Base-by-base conservation (phyloP, 2,329 filamentous ascomycete species). In the Lachnellula arida region DNA sequence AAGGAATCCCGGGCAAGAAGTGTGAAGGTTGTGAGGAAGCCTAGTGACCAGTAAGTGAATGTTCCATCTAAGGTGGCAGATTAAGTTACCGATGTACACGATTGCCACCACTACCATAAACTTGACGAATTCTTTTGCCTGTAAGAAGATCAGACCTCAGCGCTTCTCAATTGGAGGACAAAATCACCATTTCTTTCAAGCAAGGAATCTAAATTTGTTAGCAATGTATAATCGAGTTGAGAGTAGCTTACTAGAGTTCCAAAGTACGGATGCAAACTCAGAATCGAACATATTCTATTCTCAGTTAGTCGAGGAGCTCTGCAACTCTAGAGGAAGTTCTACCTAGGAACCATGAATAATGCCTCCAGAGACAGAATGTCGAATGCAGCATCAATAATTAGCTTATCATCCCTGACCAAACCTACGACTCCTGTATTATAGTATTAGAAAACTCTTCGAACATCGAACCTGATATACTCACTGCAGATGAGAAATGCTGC, bases 321-420 rank as follows among this genome's bases (percentile, higher is more conserved):
- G 32, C 5, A 14, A 11, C 4, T 11, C 14, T 2, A 44, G 12
- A 40, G 11, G 25, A 28, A 48, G 37, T 23, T 70, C 63, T 65
- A 78, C 76, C 84, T 78, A 43, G 92, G 92, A 19, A 96, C 88
- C 72, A 97, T 86, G 70, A 97, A 93, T 9, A 97, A 78, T 0
- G 91, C 92, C 71, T 96, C 90, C 14, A 97, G 77, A 0, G 91
- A 87, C 22, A 97, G 76, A n/a, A 97, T 86, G 67, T 97, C 90
- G 70, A 96, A 97, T 0, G 91, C 86, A 3, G 87, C 78, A 58
- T 94, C 87, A 47, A 87, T 87, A n/a, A 90, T 80, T 15, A 77
- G 72, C 9, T 76, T 71, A 60, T 86, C 82, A 22, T 81, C 71
- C 51, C 80, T 81, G 22, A 78, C 76, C 25, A 93, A 70, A 0